A percentile compares a stretch with the other conserved stretches of the same genome.
Evolutionary conservation across 495 filamentous ascomycete genomes (phyloP).

Genomic region (Penicillium paradoxum): DNA sequence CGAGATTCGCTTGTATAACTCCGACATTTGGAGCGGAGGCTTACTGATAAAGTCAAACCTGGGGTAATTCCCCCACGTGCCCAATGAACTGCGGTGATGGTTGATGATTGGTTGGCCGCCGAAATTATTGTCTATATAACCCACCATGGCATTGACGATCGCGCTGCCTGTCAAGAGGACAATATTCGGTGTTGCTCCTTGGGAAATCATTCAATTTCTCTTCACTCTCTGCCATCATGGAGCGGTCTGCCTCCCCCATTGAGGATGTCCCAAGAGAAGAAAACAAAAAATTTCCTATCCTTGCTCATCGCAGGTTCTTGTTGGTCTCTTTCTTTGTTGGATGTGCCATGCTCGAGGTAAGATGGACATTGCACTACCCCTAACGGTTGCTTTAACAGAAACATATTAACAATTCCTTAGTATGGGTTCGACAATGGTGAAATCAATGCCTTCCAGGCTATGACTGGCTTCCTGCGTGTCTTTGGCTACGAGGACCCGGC

Average conservation of each 20-base stretch:
- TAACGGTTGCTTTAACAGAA: not conserved
- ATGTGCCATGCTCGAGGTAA: not conserved
- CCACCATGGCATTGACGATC: not conserved
- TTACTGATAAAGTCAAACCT: not conserved
- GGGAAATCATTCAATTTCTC: not conserved
- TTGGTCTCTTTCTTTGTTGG: not conserved
- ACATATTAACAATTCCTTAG: not conserved
- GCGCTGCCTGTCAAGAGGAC: not conserved
- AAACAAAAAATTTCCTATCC: not conserved
- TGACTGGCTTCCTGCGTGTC: conserved; percentile 16
- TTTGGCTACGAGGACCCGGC: conserved; percentile 13
- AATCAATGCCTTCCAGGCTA: conserved; percentile 13
- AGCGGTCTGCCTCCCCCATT: not conserved
- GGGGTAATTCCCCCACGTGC: not conserved
- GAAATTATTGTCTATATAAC: not conserved
- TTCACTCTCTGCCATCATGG: not conserved
- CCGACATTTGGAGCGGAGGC: not conserved
- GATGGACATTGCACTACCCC: not conserved
- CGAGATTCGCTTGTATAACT: not conserved
- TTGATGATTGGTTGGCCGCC: not conserved
- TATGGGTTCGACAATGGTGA: conserved; percentile 19
- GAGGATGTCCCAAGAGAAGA: not conserved
- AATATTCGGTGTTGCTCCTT: not conserved
- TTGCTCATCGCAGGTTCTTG: not conserved
- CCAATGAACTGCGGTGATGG: not conserved